Base-by-base conservation (phyloP, 495 filamentous ascomycete genomes). In the Penicillium lagena region DNA sequence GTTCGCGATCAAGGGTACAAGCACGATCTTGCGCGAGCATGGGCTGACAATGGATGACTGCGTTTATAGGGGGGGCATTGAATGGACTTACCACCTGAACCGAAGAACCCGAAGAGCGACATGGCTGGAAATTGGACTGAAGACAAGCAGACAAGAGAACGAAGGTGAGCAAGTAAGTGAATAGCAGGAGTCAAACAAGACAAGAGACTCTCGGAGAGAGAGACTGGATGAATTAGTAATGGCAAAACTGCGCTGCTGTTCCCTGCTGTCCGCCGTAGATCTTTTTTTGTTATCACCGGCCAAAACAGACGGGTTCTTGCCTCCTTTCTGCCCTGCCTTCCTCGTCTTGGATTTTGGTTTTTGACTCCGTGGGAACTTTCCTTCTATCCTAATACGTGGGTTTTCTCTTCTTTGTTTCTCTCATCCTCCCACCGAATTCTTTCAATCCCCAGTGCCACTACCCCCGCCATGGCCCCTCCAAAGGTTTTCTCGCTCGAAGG, bases 401-500 rank as follows among this genome's bases (percentile, higher is more conserved):
- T 49, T 46, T 43, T 52, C 13, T 7, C 46, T 35, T 49, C 32
- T 12, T 12, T 32, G 29, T 44, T 46, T 43, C 37, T 31, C 15
- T 32, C 17, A 43, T 44, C 32, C 11, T 9, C n/a, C 2, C 32
- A 31, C 40, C 43, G 35, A 39, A 42, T 40, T 48, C 54, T 48
- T 54, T 56, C 52, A 58, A 57, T 46, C 49, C 33, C 14, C 32
- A 10, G n/a, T 27, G 35, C 41, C 17, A 47, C 35, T 67, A 63
- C 59, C 56, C 22, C 76, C 59, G 51, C 60, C 59, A 76, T 82
- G 78, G 63, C 73, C 58, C 67, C 70, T 58, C 58, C 71, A 40
- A 93, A 87, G 67, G 64, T 89, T 62, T 96, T 95, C 68, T 89
- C 89, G 51, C 82, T 97, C 59, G 86, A 90, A 63, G 88, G 85